Evolutionary conservation across 176 grass and related monocot species (phyloP).

Genomic region (Zea mays): DNA sequence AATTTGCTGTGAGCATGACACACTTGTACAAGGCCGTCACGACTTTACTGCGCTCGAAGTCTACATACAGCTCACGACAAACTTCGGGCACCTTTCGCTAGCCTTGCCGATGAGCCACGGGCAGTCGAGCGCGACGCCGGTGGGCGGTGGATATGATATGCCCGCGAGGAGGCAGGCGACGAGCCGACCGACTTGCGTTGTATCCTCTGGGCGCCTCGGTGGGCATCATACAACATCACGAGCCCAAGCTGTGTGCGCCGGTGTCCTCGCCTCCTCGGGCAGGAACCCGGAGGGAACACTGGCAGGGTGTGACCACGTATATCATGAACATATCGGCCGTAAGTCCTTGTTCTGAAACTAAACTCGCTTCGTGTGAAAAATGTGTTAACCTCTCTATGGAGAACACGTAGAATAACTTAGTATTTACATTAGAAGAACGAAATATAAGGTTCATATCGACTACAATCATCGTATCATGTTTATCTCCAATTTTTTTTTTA

Average conservation of each 20-base stretch:
- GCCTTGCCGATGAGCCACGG: constrained; percentile 35
- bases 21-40: not conserved
- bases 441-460: too few species aligned
- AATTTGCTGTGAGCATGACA: not conserved
- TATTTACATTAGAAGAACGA: too few species aligned
- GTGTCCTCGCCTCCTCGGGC: not conserved
- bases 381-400: not conserved
- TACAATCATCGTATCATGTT: too few species aligned
- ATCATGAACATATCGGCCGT: not conserved
- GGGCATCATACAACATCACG: not conserved
- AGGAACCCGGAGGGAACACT: constrained; percentile 6
- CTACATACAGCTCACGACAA: not conserved
- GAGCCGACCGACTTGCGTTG: constrained; percentile 13
- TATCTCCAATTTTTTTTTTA: too few species aligned
- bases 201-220: not conserved
- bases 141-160: too few species aligned
- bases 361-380: too few species aligned
- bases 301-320: not conserved
- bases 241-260: not conserved
- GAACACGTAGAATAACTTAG: not conserved
- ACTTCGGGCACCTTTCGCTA: not conserved
- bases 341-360: not conserved
- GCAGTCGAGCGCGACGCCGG: constrained; percentile 57
- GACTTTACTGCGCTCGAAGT: not conserved
- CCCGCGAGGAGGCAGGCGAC: constrained; percentile 53